Base-by-base conservation (phyloP, 1,284 basidiomycete genomes). In the Dichomitus squalens region DNA sequence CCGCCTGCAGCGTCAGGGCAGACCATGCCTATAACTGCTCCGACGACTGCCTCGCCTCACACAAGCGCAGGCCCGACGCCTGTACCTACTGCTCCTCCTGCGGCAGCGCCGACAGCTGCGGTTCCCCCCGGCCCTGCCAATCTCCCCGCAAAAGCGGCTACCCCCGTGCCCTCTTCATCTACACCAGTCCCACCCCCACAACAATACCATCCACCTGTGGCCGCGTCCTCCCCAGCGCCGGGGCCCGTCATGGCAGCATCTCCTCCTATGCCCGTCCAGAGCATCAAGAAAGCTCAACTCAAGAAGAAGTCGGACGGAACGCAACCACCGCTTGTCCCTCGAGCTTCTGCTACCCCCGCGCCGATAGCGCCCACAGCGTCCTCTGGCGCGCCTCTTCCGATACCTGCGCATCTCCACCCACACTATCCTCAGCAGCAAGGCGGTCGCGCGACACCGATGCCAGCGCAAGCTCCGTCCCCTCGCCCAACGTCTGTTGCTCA, bases 351-450 rank as follows among this genome's bases (percentile, higher is more conserved):
- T 16, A 66, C 63, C 7, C 64, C 65, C 4, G 61, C 58, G 23
- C 63, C 61, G 12, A 27, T 48, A 46, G 49, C n/a, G 35, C 33
- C 51, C 27, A 49, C 44, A 38, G 55, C 55, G 5, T 52, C 53
- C 6, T 47, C 57, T 7, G 57, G 57, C 4, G 46, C 52, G 6
- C 48, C 58, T 11, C 51, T 57, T 2, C 46, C 62, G 8, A 62
- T 66, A 2, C 67, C 65, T 5, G 53, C 57, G 6, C 67, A 67
- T 31, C 35, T 68, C 21, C 65, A 65, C 38, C 50, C 55, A 20
- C 65, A 59, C 25, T 62, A 52, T 23, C 59, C 57, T 1, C 60
- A 60, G 23, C 38, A 52, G 12, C 11, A 54, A 49, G 49, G 60
- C 48, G 36, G 57, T 59, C 2, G 52, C 16, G 44, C 63, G 7